Base-by-base conservation (phyloP, 768 basidiomycete species). In the Dacryopinax primogenitus region DNA sequence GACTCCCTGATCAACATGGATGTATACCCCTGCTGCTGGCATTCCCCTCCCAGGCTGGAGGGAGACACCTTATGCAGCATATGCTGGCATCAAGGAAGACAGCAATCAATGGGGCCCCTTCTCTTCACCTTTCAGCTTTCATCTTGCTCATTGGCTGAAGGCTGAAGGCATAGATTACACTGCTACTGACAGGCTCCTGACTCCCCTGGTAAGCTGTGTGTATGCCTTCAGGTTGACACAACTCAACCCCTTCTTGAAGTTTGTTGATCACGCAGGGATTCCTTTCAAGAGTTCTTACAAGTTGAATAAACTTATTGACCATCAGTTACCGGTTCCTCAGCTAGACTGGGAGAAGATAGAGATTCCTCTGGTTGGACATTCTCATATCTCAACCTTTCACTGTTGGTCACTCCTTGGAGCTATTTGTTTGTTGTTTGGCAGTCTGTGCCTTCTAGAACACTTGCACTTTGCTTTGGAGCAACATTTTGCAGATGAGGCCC, bases 321-420 rank as follows among this genome's bases (percentile, higher is more conserved):
- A 9, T 9, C 11, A 9, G 9, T 18, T 37, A 37, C 36, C 36
- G 18, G 36, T 37, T 9, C 11, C 36, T 37, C 36, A 18, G 18
- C 18, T 47, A 26, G 11, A 47, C 23, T 47, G 45, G 45, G 23
- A 11, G 45, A 12, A 23, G 9, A 26, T 7, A 7, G 63, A 64
- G 9, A 32, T 64, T 30, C 63, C 63, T 36, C 68, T 64, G 18
- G 64, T 63, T 18, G 64, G 66, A 63, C 62, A 64, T 62, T 77
- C 79, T 23, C 26, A 64, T 16, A 28, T 64, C 11, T 33, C 64
- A 11, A 62, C 33, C 2, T 62, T 66, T 3, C 65, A 39, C 45
- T 68, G 62, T 34, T 66, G 68, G 2, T 58, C 67, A 32, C 32
- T 64, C 6, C 13, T 70, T 4, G 64, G 67, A 13, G 23, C 28